phyloP scores from a whole-genome alignment of 257 asterid genomes.

The Hygrophila difformis region DNA sequence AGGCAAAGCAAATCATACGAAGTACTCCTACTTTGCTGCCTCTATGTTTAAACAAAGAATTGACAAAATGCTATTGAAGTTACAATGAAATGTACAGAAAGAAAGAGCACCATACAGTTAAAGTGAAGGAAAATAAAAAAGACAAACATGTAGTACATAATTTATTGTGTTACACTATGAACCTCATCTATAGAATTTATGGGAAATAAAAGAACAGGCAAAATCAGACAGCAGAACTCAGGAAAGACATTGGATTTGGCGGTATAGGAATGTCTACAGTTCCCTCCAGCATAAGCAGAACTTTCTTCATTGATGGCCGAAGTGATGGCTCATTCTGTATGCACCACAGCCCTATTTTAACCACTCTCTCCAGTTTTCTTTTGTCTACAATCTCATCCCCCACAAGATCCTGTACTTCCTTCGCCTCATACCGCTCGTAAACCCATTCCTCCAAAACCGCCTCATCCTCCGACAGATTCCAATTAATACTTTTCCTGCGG shows the following conservation, averaged over 20 bases:
- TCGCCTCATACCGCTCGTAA: constrained; percentile 18
- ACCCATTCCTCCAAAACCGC: constrained; percentile 42
- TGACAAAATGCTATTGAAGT: too few species aligned
- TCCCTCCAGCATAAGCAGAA: constrained; percentile 48
- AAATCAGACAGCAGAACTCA: too few species aligned
- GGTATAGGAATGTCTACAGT: constrained; percentile 46
- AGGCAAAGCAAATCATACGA: too few species aligned
- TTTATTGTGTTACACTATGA: too few species aligned
- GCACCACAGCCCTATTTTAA: constrained; percentile 50
- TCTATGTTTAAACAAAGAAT: too few species aligned
- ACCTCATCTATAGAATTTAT: too few species aligned
- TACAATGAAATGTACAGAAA: too few species aligned
- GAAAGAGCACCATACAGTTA: too few species aligned
- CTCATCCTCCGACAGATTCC: constrained; percentile 28
- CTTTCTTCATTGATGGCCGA: constrained; percentile 54
- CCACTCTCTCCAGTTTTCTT: constrained; percentile 29
- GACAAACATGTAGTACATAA: too few species aligned
- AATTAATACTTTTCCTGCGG: constrained; percentile 23
- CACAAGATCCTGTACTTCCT: constrained; percentile 20
- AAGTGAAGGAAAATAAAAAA: too few species aligned
- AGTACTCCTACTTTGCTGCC: too few species aligned
- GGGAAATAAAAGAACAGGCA: too few species aligned
- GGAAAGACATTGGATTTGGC: constrained; percentile 37
- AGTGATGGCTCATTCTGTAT: constrained; percentile 42
- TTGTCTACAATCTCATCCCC: constrained; percentile 24